Conservation (phyloP, 495 filamentous ascomycete species). For the Geopyxis carbonaria region DNA sequence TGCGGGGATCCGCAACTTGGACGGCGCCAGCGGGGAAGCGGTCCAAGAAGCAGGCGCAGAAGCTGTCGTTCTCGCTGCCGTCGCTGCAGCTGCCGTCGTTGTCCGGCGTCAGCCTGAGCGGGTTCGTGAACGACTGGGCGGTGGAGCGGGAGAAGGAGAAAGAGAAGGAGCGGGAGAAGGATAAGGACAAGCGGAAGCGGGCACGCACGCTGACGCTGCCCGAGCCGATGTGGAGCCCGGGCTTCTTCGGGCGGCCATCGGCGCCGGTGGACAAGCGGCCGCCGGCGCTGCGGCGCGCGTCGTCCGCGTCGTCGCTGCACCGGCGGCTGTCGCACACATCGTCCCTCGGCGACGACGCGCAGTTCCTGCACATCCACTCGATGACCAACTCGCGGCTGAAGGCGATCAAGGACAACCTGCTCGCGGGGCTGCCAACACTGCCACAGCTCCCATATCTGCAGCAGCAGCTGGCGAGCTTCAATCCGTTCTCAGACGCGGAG, state of each 20-base stretch:
- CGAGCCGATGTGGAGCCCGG: neutral
- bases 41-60: neutral
- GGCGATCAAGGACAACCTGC: slow-evolving; percentile 68
- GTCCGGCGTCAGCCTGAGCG: no score
- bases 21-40: neutral
- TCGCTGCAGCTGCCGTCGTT: slow-evolving; percentile 3
- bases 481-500: slow-evolving; percentile 33
- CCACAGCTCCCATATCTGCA: slow-evolving; percentile 49
- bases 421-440: slow-evolving; percentile 53
- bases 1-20: neutral
- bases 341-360: slow-evolving; percentile 71
- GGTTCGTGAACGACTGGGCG: no score
- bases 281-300: slow-evolving; percentile 3
- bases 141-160: no score
- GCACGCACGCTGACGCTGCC: no score
- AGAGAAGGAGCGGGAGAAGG: neutral
- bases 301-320: slow-evolving; percentile 5
- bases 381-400: slow-evolving; percentile 77
- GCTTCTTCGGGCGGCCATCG: neutral
- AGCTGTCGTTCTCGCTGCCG: slow-evolving; percentile 1
- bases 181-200: neutral
- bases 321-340: slow-evolving; percentile 43
- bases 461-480: slow-evolving; percentile 31
- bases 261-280: slow-evolving; percentile 8
- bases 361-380: slow-evolving; percentile 60